Percentiles rank a stretch among this genome's conserved stretches.
Conservation (phyloP, 2,329 filamentous ascomycete species). For the Parafenestella ontariensis region DNA sequence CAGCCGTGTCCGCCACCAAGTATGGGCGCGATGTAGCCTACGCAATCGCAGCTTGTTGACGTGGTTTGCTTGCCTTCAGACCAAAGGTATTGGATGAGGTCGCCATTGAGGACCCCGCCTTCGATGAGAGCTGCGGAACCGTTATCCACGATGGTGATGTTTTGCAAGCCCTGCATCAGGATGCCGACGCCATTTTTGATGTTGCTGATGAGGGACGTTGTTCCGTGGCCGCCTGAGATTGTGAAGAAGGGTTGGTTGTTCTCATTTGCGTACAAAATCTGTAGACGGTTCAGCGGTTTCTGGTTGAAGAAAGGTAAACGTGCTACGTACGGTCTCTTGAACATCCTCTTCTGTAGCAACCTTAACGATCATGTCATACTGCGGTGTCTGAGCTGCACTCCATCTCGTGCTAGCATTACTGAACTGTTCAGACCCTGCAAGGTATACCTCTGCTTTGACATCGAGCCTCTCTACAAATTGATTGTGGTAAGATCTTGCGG, state of each 20-base stretch:
- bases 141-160: constrained; percentile 27
- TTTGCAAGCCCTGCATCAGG: constrained; percentile 35
- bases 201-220: constrained; percentile 26
- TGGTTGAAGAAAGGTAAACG: not conserved
- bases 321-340: constrained; percentile 19
- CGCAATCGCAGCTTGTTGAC: constrained; percentile 31
- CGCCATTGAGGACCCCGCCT: constrained; percentile 32
- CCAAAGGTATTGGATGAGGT: constrained; percentile 36
- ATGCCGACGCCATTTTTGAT: constrained; percentile 41
- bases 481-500: not conserved
- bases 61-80: constrained; percentile 33
- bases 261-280: constrained; percentile 31
- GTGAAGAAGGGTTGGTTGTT: constrained; percentile 44
- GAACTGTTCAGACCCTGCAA: constrained; percentile 15
- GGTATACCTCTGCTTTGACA: constrained; percentile 10
- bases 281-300: not conserved
- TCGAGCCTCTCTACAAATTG: not conserved
- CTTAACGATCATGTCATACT: constrained; percentile 27
- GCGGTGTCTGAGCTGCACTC: constrained; percentile 21
- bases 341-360: constrained; percentile 28
- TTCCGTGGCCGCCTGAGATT: constrained; percentile 47
- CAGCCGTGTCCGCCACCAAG: constrained; percentile 66
- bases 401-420: constrained; percentile 19
- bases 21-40: constrained; percentile 63
- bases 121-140: constrained; percentile 31